Evolutionary conservation across 2,329 filamentous ascomycete genomes (phyloP).

Genomic region (Aspergillus sp.): DNA sequence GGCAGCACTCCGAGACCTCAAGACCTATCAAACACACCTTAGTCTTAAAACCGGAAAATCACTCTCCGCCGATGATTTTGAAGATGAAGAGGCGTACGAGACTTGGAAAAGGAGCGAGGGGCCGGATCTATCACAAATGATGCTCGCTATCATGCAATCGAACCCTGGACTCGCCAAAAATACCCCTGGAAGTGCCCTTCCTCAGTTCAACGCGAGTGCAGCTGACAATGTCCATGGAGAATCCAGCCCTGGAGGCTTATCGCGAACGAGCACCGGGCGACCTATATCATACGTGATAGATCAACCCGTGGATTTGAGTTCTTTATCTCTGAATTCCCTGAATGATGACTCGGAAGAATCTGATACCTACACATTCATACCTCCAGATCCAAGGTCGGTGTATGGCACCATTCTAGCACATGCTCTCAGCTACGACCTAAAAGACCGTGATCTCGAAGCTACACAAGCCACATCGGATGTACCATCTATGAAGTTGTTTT

Average conservation of each 20-base stretch:
- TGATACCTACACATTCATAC: slow-evolving; percentile 82
- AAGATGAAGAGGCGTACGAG: slow-evolving; percentile 82
- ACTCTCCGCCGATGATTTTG: slow-evolving; percentile 81
- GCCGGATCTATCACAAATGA: slow-evolving; percentile 86
- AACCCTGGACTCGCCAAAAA: slow-evolving; percentile 82
- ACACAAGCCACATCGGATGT: slow-evolving; percentile 49
- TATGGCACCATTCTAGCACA: slow-evolving; percentile 81
- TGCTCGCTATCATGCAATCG: slow-evolving; percentile 83
- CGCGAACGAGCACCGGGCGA: slow-evolving; percentile 47
- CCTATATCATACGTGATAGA: slow-evolving; percentile 61
- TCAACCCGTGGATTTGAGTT: slow-evolving; percentile 60
- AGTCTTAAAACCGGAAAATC: slow-evolving; percentile 76
- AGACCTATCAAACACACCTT: slow-evolving; percentile 86
- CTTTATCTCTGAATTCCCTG: slow-evolving; percentile 65
- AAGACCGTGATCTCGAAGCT: slow-evolving; percentile 53
- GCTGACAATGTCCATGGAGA: slow-evolving; percentile 38
- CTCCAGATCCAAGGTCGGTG: slow-evolving; percentile 75
- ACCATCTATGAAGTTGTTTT: slow-evolving; percentile 57
- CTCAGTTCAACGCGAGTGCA: slow-evolving; percentile 52
- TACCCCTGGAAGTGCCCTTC: slow-evolving; percentile 60
- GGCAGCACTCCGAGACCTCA: slow-evolving; percentile 85
- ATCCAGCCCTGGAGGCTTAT: slow-evolving; percentile 46
- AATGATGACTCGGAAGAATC: slow-evolving; percentile 46
- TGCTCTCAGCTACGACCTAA: slow-evolving; percentile 64
- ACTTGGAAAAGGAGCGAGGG: slow-evolving; percentile 89